Evolutionary conservation across 306 rosid species (phyloP), one percentile per base, ranked within the genome.

Genomic region (Betula pendula): DNA sequence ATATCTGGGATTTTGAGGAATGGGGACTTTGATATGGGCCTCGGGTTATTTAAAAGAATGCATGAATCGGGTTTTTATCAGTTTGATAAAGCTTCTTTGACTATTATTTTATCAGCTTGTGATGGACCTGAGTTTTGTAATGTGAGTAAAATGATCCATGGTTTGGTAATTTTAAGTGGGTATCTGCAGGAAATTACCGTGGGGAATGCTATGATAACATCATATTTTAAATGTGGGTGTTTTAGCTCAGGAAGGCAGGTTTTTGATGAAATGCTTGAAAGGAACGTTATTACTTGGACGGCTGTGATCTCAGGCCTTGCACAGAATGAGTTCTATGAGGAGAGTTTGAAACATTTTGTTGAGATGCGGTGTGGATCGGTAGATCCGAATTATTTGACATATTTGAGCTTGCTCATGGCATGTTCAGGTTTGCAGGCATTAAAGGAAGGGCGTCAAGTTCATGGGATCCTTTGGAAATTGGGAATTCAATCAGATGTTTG

Each of bases 271-370:
- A 89, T 87, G 96, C 43, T 60, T 74, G 96, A 90, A 82, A 92
- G 88, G 87, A 92, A 92, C 84, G 97, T 92, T 71, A 68, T 92
- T 20, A 89, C 96, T 56, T 94, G 97, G 98, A 92, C 96, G 1
- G 98, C 98, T 4, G 86, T 88, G 87, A 89, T 94, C 72, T 92
- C 97, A 2, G 97, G 98, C 33, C 91, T 92, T 0, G 94, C 86
- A 0, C 93, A 85, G 35, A 90, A 86, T 85, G 94, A 82, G 19
- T 71, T 71, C 15, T 83, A 79, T 66, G 86, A 70, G 44, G 88
- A 82, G 43, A 80, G 94, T 79, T 84, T 94, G 81, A 66, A 83
- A 50, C 66, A 88, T 67, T 89, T 90, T 40, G 33, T 51, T 25
- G 72, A 51, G 77, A 94, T 94, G 97, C 86, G 81, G 47, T 35